phyloP scores from a whole-genome alignment of 2,329 filamentous ascomycete species.

The Penicillium sumatraense region DNA sequence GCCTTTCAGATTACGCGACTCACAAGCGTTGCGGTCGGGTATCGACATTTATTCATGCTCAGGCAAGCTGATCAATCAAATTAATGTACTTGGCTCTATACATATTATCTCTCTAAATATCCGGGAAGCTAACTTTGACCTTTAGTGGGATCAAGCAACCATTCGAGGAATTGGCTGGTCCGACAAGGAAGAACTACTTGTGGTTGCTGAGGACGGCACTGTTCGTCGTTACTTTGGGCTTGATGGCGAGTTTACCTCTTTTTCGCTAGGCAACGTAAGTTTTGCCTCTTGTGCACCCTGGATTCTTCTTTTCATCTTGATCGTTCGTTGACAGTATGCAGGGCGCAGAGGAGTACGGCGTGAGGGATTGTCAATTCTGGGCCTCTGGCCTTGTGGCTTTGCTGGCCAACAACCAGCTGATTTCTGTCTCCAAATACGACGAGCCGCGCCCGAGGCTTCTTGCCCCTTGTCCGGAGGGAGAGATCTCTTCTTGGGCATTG shows the following conservation, averaged over 20 bases:
- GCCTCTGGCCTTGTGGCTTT: conserved; percentile 90
- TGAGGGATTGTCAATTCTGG: conserved; percentile 90
- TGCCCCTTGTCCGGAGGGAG: conserved; percentile 74
- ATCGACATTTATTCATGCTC: conserved; percentile 96
- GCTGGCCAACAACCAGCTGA: conserved; percentile 81
- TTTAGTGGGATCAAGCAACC: conserved; percentile 81
- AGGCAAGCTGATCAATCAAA: conserved; percentile 82
- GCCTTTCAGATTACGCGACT: conserved; percentile 75
- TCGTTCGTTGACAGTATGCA: conserved; percentile 35
- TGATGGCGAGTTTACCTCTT: conserved; percentile 94
- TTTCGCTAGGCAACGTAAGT: conserved; percentile 79
- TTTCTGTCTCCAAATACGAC: conserved; percentile 85
- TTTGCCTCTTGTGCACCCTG: not conserved
- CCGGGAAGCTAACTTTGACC: conserved; percentile 12
- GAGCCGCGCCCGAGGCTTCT: conserved; percentile 88
- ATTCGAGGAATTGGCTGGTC: conserved; percentile 95
- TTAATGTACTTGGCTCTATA: conserved; percentile 58
- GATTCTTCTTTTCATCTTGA: not conserved
- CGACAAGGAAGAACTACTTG: conserved; percentile 87
- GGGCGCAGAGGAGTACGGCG: conserved; percentile 85
- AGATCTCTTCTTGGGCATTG: conserved; percentile 85
- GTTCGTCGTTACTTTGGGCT: conserved; percentile 89
- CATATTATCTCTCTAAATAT: not conserved
- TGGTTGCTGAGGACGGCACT: conserved; percentile 86
- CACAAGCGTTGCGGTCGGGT: conserved; percentile 73